Percentiles rank a stretch among this genome's conserved stretches.
These are phyloP conservation scores for Stachybotrys echinatus DNA, from an alignment of 2,329 filamentous ascomycete genomes.

Conservation along the genomic window DNA sequence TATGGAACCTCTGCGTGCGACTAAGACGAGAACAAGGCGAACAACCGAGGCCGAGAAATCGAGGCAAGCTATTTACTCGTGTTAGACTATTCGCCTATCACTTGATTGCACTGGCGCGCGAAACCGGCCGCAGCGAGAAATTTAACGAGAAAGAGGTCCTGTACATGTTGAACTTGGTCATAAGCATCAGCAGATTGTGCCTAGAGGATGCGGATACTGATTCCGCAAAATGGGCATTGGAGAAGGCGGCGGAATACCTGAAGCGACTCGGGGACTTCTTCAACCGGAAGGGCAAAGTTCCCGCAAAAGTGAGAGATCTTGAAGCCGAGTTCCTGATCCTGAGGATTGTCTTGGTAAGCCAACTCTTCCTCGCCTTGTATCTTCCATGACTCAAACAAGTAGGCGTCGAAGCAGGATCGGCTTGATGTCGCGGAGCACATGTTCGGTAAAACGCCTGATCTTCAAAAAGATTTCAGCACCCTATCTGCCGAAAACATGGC, in stretches of 20 bases:
- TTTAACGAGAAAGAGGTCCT: slow-evolving; percentile 33
- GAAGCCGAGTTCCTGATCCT: slow-evolving; percentile 22
- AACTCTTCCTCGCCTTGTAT: slow-evolving; percentile 5
- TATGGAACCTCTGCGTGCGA: slow-evolving; percentile 65
- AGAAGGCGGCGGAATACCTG: slow-evolving; percentile 56
- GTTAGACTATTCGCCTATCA: slow-evolving; percentile 58
- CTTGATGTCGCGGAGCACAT: slow-evolving; percentile 75
- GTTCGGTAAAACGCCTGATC: slow-evolving; percentile 54
- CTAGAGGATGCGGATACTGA: slow-evolving; percentile 49
- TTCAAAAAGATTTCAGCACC: slow-evolving; percentile 35
- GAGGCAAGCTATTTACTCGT: slow-evolving; percentile 27
- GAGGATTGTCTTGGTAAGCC: slow-evolving; percentile 59
- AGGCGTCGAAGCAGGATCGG: slow-evolving; percentile 72
- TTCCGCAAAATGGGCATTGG: slow-evolving; percentile 55
- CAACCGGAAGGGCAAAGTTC: not conserved
- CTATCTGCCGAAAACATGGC: slow-evolving; percentile 55
- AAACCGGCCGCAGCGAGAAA: slow-evolving; percentile 16
- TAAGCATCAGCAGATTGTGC: slow-evolving; percentile 56
- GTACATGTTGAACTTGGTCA: slow-evolving; percentile 59
- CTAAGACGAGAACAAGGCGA: slow-evolving; percentile 26
- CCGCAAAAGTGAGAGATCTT: not conserved
- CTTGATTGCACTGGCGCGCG: slow-evolving; percentile 55
- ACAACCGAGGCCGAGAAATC: slow-evolving; percentile 12
- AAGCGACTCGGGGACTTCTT: slow-evolving; percentile 10
- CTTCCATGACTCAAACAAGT: not conserved